Evolutionary conservation across 306 rosid species (phyloP).

Genomic region (Vachellia pachyceras): DNA sequence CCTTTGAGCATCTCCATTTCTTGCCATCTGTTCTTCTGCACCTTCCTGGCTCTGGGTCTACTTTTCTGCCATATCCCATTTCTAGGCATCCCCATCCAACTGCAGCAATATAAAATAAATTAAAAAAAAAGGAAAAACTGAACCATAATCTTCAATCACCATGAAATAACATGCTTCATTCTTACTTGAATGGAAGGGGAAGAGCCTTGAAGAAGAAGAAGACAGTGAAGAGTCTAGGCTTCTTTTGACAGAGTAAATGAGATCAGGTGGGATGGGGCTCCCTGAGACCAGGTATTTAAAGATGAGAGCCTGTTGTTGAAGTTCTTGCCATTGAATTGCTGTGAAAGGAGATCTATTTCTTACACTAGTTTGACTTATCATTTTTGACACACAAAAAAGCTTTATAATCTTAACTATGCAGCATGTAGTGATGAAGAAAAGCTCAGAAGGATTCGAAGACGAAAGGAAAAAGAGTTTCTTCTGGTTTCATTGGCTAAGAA

Average conservation of each 20-base stretch:
- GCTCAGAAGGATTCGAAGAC: not conserved
- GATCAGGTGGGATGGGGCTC: constrained; percentile 21
- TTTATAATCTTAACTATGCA: not conserved
- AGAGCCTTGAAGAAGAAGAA: constrained; percentile 20
- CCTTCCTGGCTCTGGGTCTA: constrained; percentile 99
- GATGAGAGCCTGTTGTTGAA: constrained; percentile 16
- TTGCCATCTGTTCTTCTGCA: constrained; percentile 99
- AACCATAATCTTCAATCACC: not conserved
- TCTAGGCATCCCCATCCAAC: constrained; percentile 97
- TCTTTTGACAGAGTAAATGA: constrained; percentile 4
- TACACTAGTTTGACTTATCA: constrained; percentile 12
- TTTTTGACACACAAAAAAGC: not conserved
- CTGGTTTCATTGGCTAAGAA: constrained; percentile 7
- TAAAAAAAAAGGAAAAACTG: not conserved
- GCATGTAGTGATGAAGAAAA: not conserved
- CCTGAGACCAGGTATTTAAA: constrained; percentile 17
- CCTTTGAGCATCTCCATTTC: constrained; percentile 99
- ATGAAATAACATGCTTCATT: not conserved
- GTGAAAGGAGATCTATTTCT: constrained; percentile 15
- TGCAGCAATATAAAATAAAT: constrained; percentile 49
- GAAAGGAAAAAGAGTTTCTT: not conserved
- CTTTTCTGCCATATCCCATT: constrained; percentile 94
- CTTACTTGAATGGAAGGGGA: constrained; percentile 24
- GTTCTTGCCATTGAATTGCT: constrained; percentile 26
- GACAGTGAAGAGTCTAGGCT: constrained; percentile 7